Evolutionary conservation across 2,329 filamentous ascomycete species (phyloP).

Genomic region (Cryphonectria nitschkei): DNA sequence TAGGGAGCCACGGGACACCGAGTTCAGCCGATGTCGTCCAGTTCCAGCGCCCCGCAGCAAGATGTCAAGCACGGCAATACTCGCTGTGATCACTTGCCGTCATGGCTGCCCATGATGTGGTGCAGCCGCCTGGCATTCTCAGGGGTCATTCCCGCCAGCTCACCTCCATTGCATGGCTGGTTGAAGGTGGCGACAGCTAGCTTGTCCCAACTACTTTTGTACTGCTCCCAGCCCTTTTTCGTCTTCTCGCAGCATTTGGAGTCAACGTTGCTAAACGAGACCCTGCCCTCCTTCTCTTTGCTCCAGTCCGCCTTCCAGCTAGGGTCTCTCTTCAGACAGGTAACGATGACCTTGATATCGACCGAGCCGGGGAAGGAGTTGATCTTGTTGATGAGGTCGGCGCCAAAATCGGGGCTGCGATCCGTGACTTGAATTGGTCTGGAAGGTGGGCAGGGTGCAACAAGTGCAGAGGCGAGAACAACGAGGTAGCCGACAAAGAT

Average conservation of each 20-base stretch:
- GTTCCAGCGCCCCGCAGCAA: neutral
- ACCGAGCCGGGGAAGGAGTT: neutral
- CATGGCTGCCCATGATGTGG: neutral
- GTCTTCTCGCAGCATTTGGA: neutral
- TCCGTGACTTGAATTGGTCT: neutral
- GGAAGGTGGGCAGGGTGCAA: neutral
- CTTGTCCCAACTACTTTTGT: neutral
- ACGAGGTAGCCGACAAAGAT: neutral
- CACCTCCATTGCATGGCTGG: neutral
- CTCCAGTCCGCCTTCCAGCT: constrained; percentile 11
- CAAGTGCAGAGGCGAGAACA: neutral
- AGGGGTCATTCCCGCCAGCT: neutral
- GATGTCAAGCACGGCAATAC: neutral
- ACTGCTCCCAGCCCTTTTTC: neutral
- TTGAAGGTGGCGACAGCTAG: neutral
- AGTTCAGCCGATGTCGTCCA: neutral
- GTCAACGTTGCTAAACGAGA: neutral
- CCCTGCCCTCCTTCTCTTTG: neutral
- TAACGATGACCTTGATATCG: neutral
- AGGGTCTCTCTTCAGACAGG: neutral
- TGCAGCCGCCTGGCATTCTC: constrained; percentile 2
- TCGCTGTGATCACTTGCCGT: neutral
- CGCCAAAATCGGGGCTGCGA: neutral
- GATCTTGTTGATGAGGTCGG: neutral
- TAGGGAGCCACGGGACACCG: neutral